Evolutionary conservation across 331 rosid species (phyloP), one percentile per base, ranked within the genome.

Genomic region (Ulmus americana): DNA sequence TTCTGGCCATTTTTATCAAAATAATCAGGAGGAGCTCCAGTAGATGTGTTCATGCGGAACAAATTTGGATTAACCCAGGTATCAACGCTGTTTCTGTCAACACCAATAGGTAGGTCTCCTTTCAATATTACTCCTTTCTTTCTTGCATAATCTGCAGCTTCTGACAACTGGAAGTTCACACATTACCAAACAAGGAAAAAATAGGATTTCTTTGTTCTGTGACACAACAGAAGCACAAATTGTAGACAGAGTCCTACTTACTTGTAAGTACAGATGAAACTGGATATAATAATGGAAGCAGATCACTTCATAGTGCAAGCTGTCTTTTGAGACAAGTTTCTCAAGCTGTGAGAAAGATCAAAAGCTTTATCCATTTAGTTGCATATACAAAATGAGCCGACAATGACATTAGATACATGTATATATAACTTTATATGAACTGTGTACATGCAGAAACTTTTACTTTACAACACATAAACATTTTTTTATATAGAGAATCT

Each of bases 71-170:
- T 71, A 59, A 92, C 98, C 96, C 98, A 92, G 35, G 98, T 92
- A 78, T 92, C 98, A 43, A 92, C 95, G 74, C 98, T 92, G 70
- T 89, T 83, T 78, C 90, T 85, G 82, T 87, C 96, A 41, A 92
- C 98, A 49, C 98, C 98, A 55, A 92, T 92, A 48, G 98, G 98
- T 64, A 92, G 95, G 74, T 92, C 98, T 59, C 98, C 98, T 87
- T 92, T 92, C 75, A 92, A 80, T 61, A 92, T 56, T 64, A 92
- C 98, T 69, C 95, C 94, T 70, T 80, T 83, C 72, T 76, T 79
- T 85, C 97, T 85, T 20, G 97, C 98, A 80, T 92, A 85, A 58
- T 81, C 79, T 20, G 97, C 88, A 46, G 97, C 95, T 71, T 86
- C 97, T 2, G 85, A 89, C 75, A 92, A 78, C 98, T 92, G 77